Evolutionary conservation across 805 yeast species (phyloP).

Genomic region (Kregervanrija delftensis): DNA sequence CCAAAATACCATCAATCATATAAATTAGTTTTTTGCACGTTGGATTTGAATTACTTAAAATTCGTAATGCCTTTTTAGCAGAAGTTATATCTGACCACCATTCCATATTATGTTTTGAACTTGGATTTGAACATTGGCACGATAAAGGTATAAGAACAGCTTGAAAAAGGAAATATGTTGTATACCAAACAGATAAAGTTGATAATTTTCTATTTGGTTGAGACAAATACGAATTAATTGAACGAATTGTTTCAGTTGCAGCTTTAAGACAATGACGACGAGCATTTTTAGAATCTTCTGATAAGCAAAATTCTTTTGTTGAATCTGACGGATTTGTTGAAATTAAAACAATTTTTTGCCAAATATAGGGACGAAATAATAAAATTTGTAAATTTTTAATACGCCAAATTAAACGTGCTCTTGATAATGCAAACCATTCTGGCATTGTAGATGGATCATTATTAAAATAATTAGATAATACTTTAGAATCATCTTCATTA

Average conservation of each 20-base stretch:
- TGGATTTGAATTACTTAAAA: slow-evolving; percentile 35
- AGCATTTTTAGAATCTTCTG: slow-evolving; percentile 42
- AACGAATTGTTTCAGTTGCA: slow-evolving; percentile 45
- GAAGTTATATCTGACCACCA: slow-evolving; percentile 40
- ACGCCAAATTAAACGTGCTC: slow-evolving; percentile 52
- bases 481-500: slow-evolving; percentile 31
- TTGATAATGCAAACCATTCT: slow-evolving; percentile 48
- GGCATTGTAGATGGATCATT: slow-evolving; percentile 24
- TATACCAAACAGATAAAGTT: slow-evolving; percentile 55
- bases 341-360: slow-evolving; percentile 33
- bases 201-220: slow-evolving; percentile 21
- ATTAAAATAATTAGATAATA: slow-evolving; percentile 16
- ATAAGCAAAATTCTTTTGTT: slow-evolving; percentile 10
- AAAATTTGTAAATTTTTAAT: slow-evolving; percentile 49
- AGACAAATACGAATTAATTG: slow-evolving; percentile 35
- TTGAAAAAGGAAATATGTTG: slow-evolving; percentile 56
- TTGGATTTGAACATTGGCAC: slow-evolving; percentile 45
- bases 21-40: slow-evolving; percentile 39
- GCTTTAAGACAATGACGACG: slow-evolving; percentile 42
- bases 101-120: slow-evolving; percentile 33
- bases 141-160: slow-evolving; percentile 54
- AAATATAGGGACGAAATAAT: slow-evolving; percentile 48
- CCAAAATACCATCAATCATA: slow-evolving; percentile 36
- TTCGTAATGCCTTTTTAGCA: slow-evolving; percentile 33
- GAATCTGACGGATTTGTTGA: slow-evolving; percentile 9